phyloP scores from a whole-genome alignment of 441 rosid genomes.

The Caryocar brasiliense region DNA sequence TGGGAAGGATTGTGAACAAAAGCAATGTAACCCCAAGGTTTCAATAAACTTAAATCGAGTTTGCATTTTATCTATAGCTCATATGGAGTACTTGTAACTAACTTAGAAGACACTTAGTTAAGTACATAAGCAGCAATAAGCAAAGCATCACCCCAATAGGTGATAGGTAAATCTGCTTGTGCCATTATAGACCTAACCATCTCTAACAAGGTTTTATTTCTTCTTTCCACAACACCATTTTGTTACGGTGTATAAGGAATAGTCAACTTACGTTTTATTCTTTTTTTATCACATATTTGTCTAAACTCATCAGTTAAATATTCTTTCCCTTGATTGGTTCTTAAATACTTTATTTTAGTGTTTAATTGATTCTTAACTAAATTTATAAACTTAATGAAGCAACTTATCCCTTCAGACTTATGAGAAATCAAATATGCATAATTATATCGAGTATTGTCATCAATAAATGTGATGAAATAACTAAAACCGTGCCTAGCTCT shows the following conservation, averaged over 20 bases:
- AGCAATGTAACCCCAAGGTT: not conserved
- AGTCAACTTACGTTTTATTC: not conserved
- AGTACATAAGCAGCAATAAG: not conserved
- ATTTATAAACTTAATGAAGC: not conserved
- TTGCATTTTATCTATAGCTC: not conserved
- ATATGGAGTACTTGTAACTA: not conserved
- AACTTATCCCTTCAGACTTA: not conserved
- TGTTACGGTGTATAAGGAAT: not conserved
- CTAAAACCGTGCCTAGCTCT: not conserved
- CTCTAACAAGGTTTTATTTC: not conserved
- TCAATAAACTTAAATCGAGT: not conserved
- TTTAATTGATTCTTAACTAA: not conserved
- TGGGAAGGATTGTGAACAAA: not conserved
- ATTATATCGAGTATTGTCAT: not conserved
- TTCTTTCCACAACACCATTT: not conserved
- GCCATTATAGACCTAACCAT: slow-evolving; percentile 2
- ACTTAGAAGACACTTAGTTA: not conserved
- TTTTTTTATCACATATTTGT: not conserved
- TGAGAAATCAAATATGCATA: slow-evolving; percentile 1
- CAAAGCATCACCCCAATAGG: not conserved
- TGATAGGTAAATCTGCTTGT: not conserved
- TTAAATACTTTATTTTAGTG: not conserved
- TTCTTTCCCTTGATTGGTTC: not conserved
- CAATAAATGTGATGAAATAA: slow-evolving; percentile 1
- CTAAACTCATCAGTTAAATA: too few relatives aligned